Percentiles rank a stretch among this genome's conserved stretches.
Evolutionary conservation across 306 rosid species (phyloP).

Genomic region (Prunus mira): DNA sequence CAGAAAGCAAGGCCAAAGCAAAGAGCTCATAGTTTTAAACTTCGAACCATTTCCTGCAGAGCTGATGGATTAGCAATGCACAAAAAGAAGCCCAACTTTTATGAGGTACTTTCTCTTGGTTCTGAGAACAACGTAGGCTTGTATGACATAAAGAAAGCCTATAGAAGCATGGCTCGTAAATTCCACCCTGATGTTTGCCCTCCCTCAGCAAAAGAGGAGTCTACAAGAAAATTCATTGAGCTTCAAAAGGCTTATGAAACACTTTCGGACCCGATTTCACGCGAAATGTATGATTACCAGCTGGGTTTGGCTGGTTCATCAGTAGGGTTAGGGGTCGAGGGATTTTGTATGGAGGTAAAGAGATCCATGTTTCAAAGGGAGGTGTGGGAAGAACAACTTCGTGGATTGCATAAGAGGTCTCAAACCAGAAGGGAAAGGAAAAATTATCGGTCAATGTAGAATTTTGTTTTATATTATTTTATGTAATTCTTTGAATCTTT

Average conservation of each 20-base stretch:
- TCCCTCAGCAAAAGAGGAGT: conserved; percentile 28
- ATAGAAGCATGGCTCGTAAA: conserved; percentile 36
- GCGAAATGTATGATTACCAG: conserved; percentile 33
- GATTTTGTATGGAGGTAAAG: not conserved
- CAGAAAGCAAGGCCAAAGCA: not conserved
- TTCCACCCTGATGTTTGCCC: conserved; percentile 34
- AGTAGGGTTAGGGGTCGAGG: not conserved
- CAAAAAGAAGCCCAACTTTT: conserved; percentile 21
- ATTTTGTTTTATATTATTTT: not conserved
- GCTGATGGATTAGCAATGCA: not conserved
- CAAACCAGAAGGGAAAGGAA: conserved; percentile 23
- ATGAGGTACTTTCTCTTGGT: conserved; percentile 28
- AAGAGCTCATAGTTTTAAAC: not conserved
- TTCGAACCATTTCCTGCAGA: conserved; percentile 13
- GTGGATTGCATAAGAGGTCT: conserved; percentile 26
- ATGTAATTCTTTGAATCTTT: not conserved
- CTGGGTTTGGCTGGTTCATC: conserved; percentile 14
- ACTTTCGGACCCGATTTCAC: conserved; percentile 32
- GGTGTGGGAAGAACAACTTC: conserved; percentile 40
- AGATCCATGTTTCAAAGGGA: conserved; percentile 16
- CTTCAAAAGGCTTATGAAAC: conserved; percentile 38
- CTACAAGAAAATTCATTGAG: conserved; percentile 33
- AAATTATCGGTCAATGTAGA: not conserved
- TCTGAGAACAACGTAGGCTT: conserved; percentile 21
- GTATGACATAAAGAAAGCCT: conserved; percentile 34